Percentiles rank a stretch among this genome's conserved stretches.
Conservation (phyloP, 75 land plant species). For the Cryptomeria japonica region DNA sequence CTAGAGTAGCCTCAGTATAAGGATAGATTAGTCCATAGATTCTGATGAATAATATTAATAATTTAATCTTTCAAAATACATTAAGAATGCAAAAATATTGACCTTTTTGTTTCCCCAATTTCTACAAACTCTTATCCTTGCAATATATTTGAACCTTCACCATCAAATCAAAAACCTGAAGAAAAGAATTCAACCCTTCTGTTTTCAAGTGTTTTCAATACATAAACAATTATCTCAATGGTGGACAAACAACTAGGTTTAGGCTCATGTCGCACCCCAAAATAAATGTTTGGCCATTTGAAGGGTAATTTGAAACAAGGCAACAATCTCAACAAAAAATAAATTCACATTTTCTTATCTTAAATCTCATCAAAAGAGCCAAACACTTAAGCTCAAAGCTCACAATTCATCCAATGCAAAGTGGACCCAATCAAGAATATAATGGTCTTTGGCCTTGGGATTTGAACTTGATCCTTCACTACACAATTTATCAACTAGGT, state of each 20-base stretch:
- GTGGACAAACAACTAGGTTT: conserved; percentile 81
- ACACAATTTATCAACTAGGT: conserved; percentile 10
- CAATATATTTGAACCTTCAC: conserved; percentile 65
- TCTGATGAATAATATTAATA: background rate
- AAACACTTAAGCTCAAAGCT: conserved; percentile 52
- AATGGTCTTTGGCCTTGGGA: conserved; percentile 15
- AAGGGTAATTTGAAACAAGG: conserved; percentile 65
- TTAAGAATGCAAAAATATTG: background rate
- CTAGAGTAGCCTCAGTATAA: background rate
- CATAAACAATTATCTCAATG: conserved; percentile 85
- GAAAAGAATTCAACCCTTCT: conserved; percentile 60
- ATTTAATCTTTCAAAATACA: background rate
- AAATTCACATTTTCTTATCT: conserved; percentile 82
- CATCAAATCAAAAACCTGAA: conserved; percentile 87
- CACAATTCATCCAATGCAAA: conserved; percentile 39
- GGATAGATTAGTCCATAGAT: background rate
- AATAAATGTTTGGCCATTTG: conserved; percentile 59
- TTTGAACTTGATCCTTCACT: background rate
- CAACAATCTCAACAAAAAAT: conserved; percentile 74
- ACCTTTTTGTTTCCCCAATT: background rate
- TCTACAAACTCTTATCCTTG: conserved; percentile 52
- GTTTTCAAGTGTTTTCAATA: conserved; percentile 63
- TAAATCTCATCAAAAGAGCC: conserved; percentile 88
- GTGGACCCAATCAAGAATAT: conserved; percentile 25
- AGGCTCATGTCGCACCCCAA: conserved; percentile 74